Evolutionary conservation across 2,329 filamentous ascomycete species (phyloP).

Genomic region (Claviceps spartinae): DNA sequence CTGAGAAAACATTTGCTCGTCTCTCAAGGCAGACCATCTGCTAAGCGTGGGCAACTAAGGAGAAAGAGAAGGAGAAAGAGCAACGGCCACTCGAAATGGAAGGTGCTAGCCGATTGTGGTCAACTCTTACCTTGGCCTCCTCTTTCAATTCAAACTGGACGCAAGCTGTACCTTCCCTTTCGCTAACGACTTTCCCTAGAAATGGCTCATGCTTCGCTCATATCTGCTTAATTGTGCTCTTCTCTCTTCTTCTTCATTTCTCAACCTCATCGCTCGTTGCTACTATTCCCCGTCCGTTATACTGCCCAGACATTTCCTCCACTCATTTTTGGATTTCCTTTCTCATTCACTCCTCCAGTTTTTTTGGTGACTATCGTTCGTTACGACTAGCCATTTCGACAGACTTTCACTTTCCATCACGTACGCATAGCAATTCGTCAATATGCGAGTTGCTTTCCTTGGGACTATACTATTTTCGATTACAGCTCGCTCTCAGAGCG

Average conservation of each 20-base stretch:
- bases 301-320: conserved; percentile 11
- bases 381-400: conserved; percentile 14
- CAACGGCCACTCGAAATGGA: background rate
- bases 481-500: conserved; percentile 4
- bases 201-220: background rate
- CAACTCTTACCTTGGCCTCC: background rate
- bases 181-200: conserved; percentile 1
- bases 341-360: conserved; percentile 8
- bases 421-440: conserved; percentile 1
- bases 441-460: conserved; percentile 12
- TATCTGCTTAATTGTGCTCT: background rate
- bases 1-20: background rate
- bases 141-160: background rate
- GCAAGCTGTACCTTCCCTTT: background rate
- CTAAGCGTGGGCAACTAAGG: background rate
- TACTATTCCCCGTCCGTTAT: conserved; percentile 11
- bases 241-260: conserved; percentile 5
- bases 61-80: background rate
- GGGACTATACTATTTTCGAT: conserved; percentile 7
- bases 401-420: conserved; percentile 8
- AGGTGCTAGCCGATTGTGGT: background rate
- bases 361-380: conserved; percentile 21
- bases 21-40: background rate
- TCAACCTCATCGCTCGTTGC: conserved; percentile 10
- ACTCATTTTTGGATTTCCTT: conserved; percentile 20